Base-by-base conservation (phyloP, 176 grass and related monocot genomes). In the Carex scoparia region DNA sequence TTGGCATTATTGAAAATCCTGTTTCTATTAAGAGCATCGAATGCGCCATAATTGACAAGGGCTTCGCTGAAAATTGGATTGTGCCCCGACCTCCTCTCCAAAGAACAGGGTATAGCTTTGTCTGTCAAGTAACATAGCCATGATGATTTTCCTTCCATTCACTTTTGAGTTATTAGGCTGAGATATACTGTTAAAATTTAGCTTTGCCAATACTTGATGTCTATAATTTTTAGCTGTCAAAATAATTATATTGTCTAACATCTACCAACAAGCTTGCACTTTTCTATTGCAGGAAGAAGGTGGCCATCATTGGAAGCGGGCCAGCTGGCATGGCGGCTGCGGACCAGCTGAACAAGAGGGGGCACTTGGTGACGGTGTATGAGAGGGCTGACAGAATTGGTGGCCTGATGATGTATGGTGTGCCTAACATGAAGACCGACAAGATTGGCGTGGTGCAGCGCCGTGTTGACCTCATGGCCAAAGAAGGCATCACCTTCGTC, bases 1-100 rank as follows among this genome's bases (percentile, higher is more conserved):
- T 99, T 82, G 97, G 97, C 19, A 99, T 99, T 57, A 99, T 92
- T 85, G 93, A 99, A 74, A 99, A 99, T 81, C 93, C 97, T 16
- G 97, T 99, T 56, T 94, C 97, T 79, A 99, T 99, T 66, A 99
- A 99, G 90, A 95, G 91, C 87, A 99, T 99, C 80, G 97, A 99
- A 84, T 99, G 97, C 59, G 84, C 97, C 23, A 99, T 99, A 57
- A 95, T 99, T 80, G 96, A 99, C 84, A 99, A 99, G 84, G 96
- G 93, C 72, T 99, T 99, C 40, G 91, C 94, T 84, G 90, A 95
- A 81, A 92, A 92, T 87, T 99, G 96, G 96, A 94, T 99, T 84
- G 90, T 95, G 61, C 93, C 96, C 56, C 91, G 90, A n/a, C 93
- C 96, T 79, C 96, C 96, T 74, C 90, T 88, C 85, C 88, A 91